A percentile compares a stretch with the other conserved stretches of the same genome.
phyloP scores from a whole-genome alignment of 108 stramenopile genomes.

The Bacterosira constricta region DNA sequence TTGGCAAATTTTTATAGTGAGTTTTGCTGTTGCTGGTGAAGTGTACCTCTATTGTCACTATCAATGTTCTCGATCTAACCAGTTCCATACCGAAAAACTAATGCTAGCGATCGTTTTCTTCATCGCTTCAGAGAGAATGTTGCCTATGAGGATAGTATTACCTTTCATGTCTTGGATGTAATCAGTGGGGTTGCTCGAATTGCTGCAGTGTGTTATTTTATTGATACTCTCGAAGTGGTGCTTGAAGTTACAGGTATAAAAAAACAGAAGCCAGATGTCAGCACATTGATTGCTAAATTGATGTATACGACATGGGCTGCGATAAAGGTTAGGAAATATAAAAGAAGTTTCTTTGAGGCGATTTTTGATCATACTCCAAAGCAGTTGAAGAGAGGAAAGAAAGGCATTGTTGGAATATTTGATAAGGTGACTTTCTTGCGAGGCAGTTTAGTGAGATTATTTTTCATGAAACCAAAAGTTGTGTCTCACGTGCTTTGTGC shows the following conservation, averaged over 20 bases:
- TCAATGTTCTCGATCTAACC: no score
- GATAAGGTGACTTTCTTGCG: slow-evolving; percentile 23
- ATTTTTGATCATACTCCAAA: slow-evolving; percentile 28
- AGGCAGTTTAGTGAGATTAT: background rate
- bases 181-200: slow-evolving; percentile 43
- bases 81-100: no score
- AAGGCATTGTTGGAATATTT: slow-evolving; percentile 33
- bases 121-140: slow-evolving; percentile 23
- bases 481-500: no score
- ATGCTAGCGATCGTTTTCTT: no score
- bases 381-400: slow-evolving; percentile 6
- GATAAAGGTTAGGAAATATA: slow-evolving; percentile 30
- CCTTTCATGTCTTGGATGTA: slow-evolving; percentile 26
- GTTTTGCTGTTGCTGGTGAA: no score
- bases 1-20: slow-evolving; percentile 21
- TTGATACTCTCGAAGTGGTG: slow-evolving; percentile 44
- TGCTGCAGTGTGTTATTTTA: slow-evolving; percentile 37
- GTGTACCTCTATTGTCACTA: no score
- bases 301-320: slow-evolving; percentile 41
- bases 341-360: slow-evolving; percentile 25
- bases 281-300: slow-evolving; percentile 27
- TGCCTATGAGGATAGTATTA: slow-evolving; percentile 35
- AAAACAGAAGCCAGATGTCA: slow-evolving; percentile 20
- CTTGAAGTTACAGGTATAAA: slow-evolving; percentile 44
- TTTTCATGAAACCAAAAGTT: background rate